These are phyloP conservation scores for Phaffomyces opuntiae DNA, from an alignment of 805 yeast species.

Conservation along the genomic window DNA sequence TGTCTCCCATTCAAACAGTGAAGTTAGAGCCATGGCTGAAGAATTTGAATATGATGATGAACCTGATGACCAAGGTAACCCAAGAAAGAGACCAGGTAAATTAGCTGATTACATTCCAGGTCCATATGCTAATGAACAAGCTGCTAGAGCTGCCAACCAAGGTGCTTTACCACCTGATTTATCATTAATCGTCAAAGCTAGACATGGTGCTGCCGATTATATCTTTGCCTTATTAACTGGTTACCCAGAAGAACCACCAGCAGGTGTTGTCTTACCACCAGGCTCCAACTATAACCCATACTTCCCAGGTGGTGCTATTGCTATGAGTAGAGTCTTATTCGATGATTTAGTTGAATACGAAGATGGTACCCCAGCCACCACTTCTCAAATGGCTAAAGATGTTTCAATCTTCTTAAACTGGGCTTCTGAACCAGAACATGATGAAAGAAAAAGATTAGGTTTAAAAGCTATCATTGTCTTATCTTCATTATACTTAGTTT, in stretches of 20 bases:
- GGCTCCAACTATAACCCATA: conserved; percentile 98
- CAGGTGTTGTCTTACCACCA: conserved; percentile 87
- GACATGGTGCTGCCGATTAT: conserved; percentile 97
- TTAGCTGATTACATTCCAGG: conserved; percentile 91
- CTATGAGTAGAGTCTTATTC: conserved; percentile 97
- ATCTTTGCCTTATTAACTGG: conserved; percentile 94
- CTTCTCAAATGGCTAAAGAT: conserved; percentile 99
- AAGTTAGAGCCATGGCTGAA: conserved; percentile 90
- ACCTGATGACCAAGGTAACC: conserved; percentile 97
- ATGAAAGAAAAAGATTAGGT: conserved; percentile 95
- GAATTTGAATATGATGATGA: conserved; percentile 98
- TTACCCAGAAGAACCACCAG: conserved; percentile 98
- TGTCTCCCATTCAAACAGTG: conserved; percentile 86
- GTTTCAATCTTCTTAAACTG: conserved; percentile 93
- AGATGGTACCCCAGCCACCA: conserved; percentile 97
- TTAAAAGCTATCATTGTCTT: conserved; percentile 80
- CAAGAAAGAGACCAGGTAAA: conserved; percentile 97
- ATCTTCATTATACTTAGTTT: conserved; percentile 70
- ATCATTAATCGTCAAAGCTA: conserved; percentile 94
- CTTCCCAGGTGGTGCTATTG: conserved; percentile 99
- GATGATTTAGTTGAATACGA: conserved; percentile 97
- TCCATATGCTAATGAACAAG: conserved; percentile 97
- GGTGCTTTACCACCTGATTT: conserved; percentile 99
- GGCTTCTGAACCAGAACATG: conserved; percentile 98
- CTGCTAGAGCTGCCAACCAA: conserved; percentile 99